Evolutionary conservation across 1,284 basidiomycete species (phyloP).

Genomic region (Melampsora larici-populina): DNA sequence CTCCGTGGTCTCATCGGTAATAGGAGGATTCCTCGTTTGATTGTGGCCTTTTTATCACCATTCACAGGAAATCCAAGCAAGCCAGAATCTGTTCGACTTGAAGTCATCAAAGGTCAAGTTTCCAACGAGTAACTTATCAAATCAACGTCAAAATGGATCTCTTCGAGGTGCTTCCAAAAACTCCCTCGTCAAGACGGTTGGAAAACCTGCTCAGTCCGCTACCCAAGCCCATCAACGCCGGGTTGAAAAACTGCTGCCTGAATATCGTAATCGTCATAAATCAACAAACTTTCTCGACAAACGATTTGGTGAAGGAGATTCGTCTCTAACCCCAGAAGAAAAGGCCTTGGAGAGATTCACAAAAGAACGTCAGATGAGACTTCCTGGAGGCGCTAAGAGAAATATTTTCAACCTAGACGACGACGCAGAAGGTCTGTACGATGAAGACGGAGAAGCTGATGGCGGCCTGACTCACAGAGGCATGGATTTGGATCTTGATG

Average conservation of each 20-base stretch:
- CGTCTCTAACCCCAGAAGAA: constrained; percentile 85
- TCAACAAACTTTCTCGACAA: constrained; percentile 87
- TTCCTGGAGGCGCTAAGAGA: constrained; percentile 63
- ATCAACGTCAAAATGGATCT: constrained; percentile 8
- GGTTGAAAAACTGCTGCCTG: constrained; percentile 73
- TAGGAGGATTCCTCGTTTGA: background rate
- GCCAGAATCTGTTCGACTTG: constrained; percentile 38
- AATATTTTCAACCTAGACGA: constrained; percentile 78
- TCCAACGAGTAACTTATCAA: constrained; percentile 17
- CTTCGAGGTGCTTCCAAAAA: constrained; percentile 3
- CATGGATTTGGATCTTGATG: constrained; percentile 53
- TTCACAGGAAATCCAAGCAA: constrained; percentile 38
- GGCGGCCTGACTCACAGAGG: constrained; percentile 54
- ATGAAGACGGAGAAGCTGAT: constrained; percentile 45
- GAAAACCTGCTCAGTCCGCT: constrained; percentile 34
- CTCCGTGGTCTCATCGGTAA: background rate
- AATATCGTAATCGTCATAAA: constrained; percentile 69
- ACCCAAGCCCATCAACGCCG: constrained; percentile 46
- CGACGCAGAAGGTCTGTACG: constrained; percentile 70
- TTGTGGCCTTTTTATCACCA: background rate
- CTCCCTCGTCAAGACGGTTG: constrained; percentile 11
- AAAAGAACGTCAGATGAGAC: constrained; percentile 69
- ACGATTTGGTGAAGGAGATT: constrained; percentile 92
- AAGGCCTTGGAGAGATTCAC: constrained; percentile 97
- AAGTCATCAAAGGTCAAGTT: constrained; percentile 41